Evolutionary conservation across 1,284 basidiomycete species (phyloP).

Genomic region (Irpex sp.): DNA sequence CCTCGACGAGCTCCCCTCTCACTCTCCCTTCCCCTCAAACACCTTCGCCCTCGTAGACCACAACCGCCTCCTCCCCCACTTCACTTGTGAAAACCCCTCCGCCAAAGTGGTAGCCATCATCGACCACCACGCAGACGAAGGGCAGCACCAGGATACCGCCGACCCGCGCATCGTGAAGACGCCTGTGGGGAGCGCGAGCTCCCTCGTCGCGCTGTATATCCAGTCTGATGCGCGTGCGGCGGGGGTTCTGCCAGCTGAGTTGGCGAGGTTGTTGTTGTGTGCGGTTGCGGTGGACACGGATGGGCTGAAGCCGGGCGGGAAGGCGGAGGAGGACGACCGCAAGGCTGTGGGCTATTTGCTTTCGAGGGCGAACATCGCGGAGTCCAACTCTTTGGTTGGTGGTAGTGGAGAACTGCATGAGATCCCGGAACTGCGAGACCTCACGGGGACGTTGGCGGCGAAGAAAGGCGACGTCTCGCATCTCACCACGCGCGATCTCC

Average conservation of each 20-base stretch:
- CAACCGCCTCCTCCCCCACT: constrained; percentile 62
- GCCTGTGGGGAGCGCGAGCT: constrained; percentile 75
- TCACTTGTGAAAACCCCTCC: constrained; percentile 23
- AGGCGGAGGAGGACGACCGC: constrained; percentile 56
- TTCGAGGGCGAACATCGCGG: constrained; percentile 35
- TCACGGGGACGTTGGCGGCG: constrained; percentile 44
- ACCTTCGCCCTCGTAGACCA: constrained; percentile 86
- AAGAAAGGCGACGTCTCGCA: constrained; percentile 70
- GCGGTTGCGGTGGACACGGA: constrained; percentile 82
- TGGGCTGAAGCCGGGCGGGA: constrained; percentile 71
- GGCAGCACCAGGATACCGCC: constrained; percentile 55
- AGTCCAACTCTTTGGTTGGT: not conserved
- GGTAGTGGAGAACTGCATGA: constrained; percentile 20
- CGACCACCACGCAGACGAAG: constrained; percentile 94
- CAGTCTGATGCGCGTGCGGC: constrained; percentile 35
- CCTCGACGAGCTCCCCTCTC: constrained; percentile 45
- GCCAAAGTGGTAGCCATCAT: constrained; percentile 67
- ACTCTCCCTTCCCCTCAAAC: constrained; percentile 49
- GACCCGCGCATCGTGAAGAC: constrained; percentile 57
- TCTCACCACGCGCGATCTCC: constrained; percentile 69
- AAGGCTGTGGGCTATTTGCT: constrained; percentile 57
- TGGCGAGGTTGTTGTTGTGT: constrained; percentile 76
- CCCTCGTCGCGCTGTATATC: constrained; percentile 63
- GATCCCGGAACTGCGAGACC: constrained; percentile 37
- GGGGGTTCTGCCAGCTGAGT: constrained; percentile 59